A percentile compares a stretch with the other conserved stretches of the same genome.
Evolutionary conservation across 345 rosid species (phyloP).

Genomic region (Euphorbia peplus): DNA sequence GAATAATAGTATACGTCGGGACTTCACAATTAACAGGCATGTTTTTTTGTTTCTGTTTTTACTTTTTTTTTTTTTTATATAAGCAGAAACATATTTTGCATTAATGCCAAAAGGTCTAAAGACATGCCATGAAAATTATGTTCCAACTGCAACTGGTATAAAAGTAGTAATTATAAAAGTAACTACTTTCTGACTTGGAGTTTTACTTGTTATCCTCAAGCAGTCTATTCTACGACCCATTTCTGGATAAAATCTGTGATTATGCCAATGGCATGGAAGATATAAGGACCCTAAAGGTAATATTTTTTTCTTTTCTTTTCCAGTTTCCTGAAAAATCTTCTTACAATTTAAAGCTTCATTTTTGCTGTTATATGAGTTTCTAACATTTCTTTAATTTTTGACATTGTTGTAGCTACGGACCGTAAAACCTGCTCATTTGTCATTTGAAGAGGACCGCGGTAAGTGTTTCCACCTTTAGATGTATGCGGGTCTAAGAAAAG

Average conservation of each 20-base stretch:
- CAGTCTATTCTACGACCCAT: slow-evolving; percentile 77
- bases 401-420: slow-evolving; percentile 60
- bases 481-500: not conserved
- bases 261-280: slow-evolving; percentile 72
- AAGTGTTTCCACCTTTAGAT: slow-evolving; percentile 31
- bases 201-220: slow-evolving; percentile 19
- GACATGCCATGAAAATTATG: not conserved
- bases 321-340: slow-evolving; percentile 11
- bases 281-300: slow-evolving; percentile 68
- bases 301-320: not conserved
- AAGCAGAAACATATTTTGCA: not conserved
- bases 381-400: slow-evolving; percentile 21
- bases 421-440: slow-evolving; percentile 63
- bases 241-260: slow-evolving; percentile 57
- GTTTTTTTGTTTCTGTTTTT: slow-evolving; percentile 16
- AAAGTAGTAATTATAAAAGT: not conserved
- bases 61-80: not conserved
- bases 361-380: slow-evolving; percentile 12
- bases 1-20: slow-evolving; percentile 76
- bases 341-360: slow-evolving; percentile 2
- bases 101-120: not conserved
- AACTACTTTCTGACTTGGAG: slow-evolving; percentile 15
- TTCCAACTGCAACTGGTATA: not conserved
- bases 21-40: slow-evolving; percentile 92
- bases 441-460: slow-evolving; percentile 90